Evolutionary conservation across 2,329 filamentous ascomycete species (phyloP).

Genomic region (Cadophora malorum): DNA sequence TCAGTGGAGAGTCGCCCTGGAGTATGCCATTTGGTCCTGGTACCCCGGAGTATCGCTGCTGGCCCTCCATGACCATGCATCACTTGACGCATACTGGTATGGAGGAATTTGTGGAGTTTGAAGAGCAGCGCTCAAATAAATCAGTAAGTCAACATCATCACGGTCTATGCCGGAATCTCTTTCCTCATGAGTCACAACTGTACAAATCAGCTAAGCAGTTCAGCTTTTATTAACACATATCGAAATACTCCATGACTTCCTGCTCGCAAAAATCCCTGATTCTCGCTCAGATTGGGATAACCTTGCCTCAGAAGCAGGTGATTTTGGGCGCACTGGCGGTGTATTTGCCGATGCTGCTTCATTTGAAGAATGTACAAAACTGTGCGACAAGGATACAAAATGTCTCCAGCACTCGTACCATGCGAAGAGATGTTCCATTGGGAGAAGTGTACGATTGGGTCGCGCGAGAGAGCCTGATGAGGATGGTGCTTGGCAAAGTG

Average conservation of each 20-base stretch:
- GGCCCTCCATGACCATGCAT: slow-evolving; percentile 61
- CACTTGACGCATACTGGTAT: slow-evolving; percentile 53
- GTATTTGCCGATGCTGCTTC: slow-evolving; percentile 22
- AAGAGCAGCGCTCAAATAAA: slow-evolving; percentile 46
- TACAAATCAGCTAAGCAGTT: neutral
- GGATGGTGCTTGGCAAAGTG: slow-evolving; percentile 17
- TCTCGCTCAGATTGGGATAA: slow-evolving; percentile 55
- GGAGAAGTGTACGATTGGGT: slow-evolving; percentile 17
- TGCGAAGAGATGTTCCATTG: slow-evolving; percentile 31
- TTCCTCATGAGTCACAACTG: neutral
- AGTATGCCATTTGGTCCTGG: slow-evolving; percentile 54
- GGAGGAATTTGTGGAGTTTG: slow-evolving; percentile 51
- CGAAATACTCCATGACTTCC: slow-evolving; percentile 58
- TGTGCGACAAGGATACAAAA: slow-evolving; percentile 49
- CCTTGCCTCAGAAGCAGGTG: slow-evolving; percentile 41
- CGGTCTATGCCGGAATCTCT: neutral
- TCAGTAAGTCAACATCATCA: slow-evolving; percentile 2
- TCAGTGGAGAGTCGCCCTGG: slow-evolving; percentile 61
- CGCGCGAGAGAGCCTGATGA: slow-evolving; percentile 14
- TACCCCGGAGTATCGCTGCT: slow-evolving; percentile 56
- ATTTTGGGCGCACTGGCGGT: slow-evolving; percentile 13
- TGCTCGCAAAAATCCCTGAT: slow-evolving; percentile 50
- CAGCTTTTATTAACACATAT: slow-evolving; percentile 40
- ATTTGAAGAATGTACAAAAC: slow-evolving; percentile 54
- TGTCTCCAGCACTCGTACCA: slow-evolving; percentile 46